These are phyloP conservation scores for Fragilaria radians DNA, from an alignment of 108 stramenopile genomes.

Conservation along the genomic window DNA sequence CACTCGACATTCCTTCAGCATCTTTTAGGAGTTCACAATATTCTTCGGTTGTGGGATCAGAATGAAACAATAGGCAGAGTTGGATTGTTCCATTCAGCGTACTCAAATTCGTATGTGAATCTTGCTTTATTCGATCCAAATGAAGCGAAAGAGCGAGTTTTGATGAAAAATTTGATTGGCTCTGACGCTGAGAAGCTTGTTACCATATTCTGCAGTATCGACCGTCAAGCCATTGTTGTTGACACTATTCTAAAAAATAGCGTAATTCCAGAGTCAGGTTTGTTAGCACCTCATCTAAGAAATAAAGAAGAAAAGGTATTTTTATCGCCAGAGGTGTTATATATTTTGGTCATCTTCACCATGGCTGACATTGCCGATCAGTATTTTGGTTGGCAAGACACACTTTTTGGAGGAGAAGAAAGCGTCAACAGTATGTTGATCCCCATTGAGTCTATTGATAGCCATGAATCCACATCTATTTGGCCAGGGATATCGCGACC, in stretches of 20 bases:
- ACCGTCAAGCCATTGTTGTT: not conserved
- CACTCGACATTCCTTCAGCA: constrained; percentile 12
- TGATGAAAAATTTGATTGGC: not conserved
- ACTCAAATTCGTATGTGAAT: constrained; percentile 1
- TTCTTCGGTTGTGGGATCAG: constrained; percentile 2
- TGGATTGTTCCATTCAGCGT: constrained; percentile 4
- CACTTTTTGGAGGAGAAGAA: constrained; percentile 16
- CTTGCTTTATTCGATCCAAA: not conserved
- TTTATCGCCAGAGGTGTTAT: too few species aligned
- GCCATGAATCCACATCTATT: constrained; percentile 8
- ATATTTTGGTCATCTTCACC: constrained; percentile 3
- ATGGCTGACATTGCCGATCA: constrained; percentile 18
- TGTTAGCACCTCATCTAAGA: constrained; percentile 15
- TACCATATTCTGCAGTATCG: constrained; percentile 23
- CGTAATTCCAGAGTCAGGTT: constrained; percentile 14
- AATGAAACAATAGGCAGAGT: not conserved
- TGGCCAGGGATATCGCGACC: constrained; percentile 13
- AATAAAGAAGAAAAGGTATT: not conserved
- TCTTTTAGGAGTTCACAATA: not conserved
- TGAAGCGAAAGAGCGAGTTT: not conserved
- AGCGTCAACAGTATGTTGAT: constrained; percentile 1
- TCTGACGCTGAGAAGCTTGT: not conserved
- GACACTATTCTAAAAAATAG: constrained; percentile 5
- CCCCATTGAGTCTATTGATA: not conserved
- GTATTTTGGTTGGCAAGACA: constrained; percentile 28